Percentiles rank a stretch among this genome's conserved stretches.
phyloP scores from a whole-genome alignment of 148 eudicot genomes.

The Agrostemma githago region DNA sequence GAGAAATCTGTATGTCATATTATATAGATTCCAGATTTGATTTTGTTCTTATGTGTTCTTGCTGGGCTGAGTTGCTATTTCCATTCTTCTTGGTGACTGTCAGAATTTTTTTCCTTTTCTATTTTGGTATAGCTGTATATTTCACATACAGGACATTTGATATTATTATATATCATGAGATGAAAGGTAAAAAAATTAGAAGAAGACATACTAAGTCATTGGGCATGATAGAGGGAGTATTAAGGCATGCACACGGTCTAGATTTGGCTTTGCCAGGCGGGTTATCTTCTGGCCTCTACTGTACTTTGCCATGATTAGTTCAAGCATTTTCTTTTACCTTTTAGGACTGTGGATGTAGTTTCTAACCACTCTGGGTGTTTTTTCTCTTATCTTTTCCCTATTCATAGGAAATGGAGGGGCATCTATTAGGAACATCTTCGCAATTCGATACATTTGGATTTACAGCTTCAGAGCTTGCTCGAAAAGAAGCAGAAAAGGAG shows the following conservation, averaged over 20 bases:
- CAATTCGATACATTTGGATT: slow-evolving; percentile 92
- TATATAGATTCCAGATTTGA: not conserved
- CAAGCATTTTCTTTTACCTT: not conserved
- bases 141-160: not conserved
- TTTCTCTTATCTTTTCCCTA: not conserved
- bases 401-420: slow-evolving; percentile 74
- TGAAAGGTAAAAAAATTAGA: not conserved
- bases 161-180: not conserved
- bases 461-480: slow-evolving; percentile 82
- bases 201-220: not conserved
- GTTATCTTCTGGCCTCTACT: not conserved
- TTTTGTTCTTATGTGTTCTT: not conserved
- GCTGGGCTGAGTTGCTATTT: slow-evolving; percentile 9
- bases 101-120: not conserved
- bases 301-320: not conserved
- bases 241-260: not conserved
- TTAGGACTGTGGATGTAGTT: not conserved
- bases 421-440: slow-evolving; percentile 72
- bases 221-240: not conserved
- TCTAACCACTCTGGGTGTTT: not conserved
- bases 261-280: not conserved
- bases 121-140: not conserved
- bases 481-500: slow-evolving; percentile 81
- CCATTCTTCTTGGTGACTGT: not conserved
- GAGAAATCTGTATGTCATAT: slow-evolving; percentile 69